A percentile compares a stretch with the other conserved stretches of the same genome.
These are phyloP conservation scores for Hemisphaericaspora lyxosophila DNA, from an alignment of 1,139 yeast genomes.

Conservation along the genomic window DNA sequence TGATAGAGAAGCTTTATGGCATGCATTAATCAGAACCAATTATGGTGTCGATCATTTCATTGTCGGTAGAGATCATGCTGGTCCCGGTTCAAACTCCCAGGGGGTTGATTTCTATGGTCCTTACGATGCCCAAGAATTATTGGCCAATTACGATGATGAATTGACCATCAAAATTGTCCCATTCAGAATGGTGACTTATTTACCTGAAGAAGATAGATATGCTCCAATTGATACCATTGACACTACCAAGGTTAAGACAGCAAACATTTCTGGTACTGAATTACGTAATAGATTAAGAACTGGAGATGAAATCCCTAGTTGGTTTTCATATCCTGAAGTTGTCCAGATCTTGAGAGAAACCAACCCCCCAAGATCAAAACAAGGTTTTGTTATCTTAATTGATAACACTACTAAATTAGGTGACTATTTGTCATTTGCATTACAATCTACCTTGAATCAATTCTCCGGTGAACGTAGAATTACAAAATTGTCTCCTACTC, in stretches of 20 bases:
- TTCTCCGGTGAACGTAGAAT: constrained; percentile 84
- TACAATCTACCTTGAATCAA: constrained; percentile 89
- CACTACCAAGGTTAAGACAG: constrained; percentile 67
- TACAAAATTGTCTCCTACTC: constrained; percentile 58
- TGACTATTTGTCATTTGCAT: constrained; percentile 67
- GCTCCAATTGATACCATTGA: constrained; percentile 94
- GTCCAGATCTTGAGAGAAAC: constrained; percentile 87
- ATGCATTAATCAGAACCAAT: constrained; percentile 93
- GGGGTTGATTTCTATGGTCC: constrained; percentile 97
- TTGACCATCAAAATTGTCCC: constrained; percentile 90
- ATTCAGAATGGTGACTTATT: constrained; percentile 93
- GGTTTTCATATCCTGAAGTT: constrained; percentile 98
- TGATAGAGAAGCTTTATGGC: constrained; percentile 98
- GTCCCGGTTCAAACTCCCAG: constrained; percentile 91
- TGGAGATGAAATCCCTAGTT: constrained; percentile 87
- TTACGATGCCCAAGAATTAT: constrained; percentile 91
- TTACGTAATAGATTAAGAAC: constrained; percentile 83
- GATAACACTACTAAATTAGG: constrained; percentile 53
- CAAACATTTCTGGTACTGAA: constrained; percentile 94
- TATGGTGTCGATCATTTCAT: constrained; percentile 97
- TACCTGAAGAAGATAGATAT: constrained; percentile 93
- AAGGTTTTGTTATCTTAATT: constrained; percentile 77
- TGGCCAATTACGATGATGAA: constrained; percentile 72
- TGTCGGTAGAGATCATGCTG: constrained; percentile 98
- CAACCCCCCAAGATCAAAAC: constrained; percentile 87